A percentile compares a stretch with the other conserved stretches of the same genome.
Conservation (phyloP, 2,329 filamentous ascomycete species). For the Verticillium tricorpus region DNA sequence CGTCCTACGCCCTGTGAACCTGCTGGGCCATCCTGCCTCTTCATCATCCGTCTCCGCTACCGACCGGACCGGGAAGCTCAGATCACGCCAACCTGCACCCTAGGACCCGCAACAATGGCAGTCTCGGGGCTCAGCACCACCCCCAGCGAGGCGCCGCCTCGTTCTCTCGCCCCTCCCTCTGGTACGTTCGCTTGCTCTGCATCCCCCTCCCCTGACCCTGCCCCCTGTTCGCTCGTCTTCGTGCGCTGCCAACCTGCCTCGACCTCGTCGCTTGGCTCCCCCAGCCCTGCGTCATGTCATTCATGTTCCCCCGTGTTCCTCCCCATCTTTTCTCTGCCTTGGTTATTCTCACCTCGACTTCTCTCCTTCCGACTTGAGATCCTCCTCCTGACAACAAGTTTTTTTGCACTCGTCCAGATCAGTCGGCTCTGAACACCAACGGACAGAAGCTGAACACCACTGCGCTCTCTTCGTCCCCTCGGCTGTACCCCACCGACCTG, state of each 20-base stretch:
- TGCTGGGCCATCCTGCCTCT: background rate
- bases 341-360: background rate
- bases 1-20: background rate
- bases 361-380: background rate
- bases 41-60: background rate
- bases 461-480: conserved; percentile 34
- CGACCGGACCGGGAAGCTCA: background rate
- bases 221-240: background rate
- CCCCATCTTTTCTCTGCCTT: background rate
- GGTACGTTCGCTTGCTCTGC: background rate
- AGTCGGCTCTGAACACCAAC: conserved; percentile 2
- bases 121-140: background rate
- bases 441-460: conserved; percentile 17
- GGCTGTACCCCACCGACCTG: conserved; percentile 45
- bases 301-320: background rate
- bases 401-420: background rate
- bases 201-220: background rate
- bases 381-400: background rate
- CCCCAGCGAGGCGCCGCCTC: background rate
- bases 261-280: background rate
- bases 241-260: background rate
- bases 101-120: background rate
- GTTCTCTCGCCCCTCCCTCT: background rate
- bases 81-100: background rate
- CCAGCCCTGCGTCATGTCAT: background rate